These are phyloP conservation scores for Luffa aegyptiaca DNA, from an alignment of 306 rosid genomes.

Conservation along the genomic window DNA sequence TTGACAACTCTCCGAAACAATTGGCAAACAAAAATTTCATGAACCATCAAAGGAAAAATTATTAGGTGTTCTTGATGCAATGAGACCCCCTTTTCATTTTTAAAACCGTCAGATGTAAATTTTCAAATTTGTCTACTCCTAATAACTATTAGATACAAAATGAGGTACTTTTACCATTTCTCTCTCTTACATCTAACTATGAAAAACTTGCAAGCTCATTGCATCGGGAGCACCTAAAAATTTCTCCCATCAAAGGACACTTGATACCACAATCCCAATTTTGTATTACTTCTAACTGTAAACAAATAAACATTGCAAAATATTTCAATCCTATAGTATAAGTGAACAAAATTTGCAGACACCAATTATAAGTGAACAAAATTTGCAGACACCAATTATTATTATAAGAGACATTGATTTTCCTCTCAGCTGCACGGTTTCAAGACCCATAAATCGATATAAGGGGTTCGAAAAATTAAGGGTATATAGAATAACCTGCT, in stretches of 20 bases:
- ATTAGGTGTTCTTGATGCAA: too few species aligned
- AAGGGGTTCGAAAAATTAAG: not conserved
- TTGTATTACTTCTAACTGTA: not conserved
- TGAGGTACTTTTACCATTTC: too few species aligned
- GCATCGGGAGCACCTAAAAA: too few species aligned
- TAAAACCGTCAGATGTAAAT: too few species aligned
- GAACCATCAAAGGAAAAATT: not conserved
- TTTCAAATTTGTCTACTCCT: too few species aligned
- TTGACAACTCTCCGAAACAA: not conserved
- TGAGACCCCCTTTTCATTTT: too few species aligned
- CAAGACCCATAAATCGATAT: not conserved
- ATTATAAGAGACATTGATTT: not conserved
- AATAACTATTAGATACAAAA: too few species aligned
- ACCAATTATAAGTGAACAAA: not conserved
- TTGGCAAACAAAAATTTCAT: not conserved
- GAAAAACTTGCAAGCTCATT: too few species aligned
- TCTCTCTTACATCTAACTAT: too few species aligned
- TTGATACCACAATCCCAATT: not conserved
- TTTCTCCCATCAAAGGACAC: not conserved
- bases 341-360: not conserved
- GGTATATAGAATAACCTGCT: slow-evolving; percentile 43
- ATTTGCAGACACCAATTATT: not conserved
- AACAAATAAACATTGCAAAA: not conserved
- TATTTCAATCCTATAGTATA: not conserved
- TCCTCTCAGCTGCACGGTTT: not conserved